Conservation (phyloP, 148 eudicot species). For the Rhododendron simsii region DNA sequence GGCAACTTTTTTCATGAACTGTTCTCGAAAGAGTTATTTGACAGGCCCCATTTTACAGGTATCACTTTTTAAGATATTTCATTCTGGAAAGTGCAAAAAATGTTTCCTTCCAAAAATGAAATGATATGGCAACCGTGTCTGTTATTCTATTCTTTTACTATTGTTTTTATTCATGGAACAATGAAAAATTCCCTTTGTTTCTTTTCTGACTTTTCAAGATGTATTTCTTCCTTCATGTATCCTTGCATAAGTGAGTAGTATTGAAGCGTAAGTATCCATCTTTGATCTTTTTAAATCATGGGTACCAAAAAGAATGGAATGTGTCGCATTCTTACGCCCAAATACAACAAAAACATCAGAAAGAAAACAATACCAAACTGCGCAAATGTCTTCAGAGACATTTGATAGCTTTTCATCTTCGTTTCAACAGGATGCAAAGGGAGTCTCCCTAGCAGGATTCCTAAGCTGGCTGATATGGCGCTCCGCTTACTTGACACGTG, state of each 20-base stretch:
- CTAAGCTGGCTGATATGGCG: constrained; percentile 93
- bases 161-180: neutral
- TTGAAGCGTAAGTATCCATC: too few species aligned
- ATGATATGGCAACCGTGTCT: neutral
- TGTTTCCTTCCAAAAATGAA: neutral
- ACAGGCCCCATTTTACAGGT: neutral
- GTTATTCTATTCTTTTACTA: neutral
- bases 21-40: neutral
- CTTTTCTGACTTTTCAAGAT: too few species aligned
- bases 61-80: neutral
- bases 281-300: too few species aligned
- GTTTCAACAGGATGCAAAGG: constrained; percentile 54
- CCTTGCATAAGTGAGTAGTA: too few species aligned
- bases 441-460: constrained; percentile 68
- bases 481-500: constrained; percentile 85
- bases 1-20: neutral
- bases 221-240: too few species aligned
- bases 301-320: too few species aligned
- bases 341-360: neutral
- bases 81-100: neutral
- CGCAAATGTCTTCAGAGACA: neutral
- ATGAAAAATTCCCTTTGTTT: too few species aligned
- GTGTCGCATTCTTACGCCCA: too few species aligned
- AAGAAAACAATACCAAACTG: neutral
- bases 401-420: neutral